Base-by-base conservation (phyloP, 371 early-diverging fungal genomes). In the Circinella minor region DNA sequence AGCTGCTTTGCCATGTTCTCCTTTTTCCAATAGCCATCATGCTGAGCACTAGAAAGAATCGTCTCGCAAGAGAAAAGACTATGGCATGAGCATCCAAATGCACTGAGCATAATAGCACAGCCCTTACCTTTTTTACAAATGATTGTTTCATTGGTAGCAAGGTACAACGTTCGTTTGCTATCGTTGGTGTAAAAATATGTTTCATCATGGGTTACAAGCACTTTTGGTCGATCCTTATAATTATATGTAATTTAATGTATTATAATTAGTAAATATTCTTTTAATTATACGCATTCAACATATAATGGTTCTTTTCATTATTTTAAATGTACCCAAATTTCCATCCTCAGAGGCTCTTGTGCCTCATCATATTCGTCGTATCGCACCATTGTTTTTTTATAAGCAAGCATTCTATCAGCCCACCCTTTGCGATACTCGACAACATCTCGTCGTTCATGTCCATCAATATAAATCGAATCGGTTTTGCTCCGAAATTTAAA, bases 131-230 rank as follows among this genome's bases (percentile, higher is more conserved):
- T 62, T 10, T 64, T 64, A 34, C 0, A 3, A 59, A 69, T 36
- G 17, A 36, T 18, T 1, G 7, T 36, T 55, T 66, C 55, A 1
- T 43, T 61, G 8, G 37, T 36, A 9, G 8, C 18, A 15, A 71
- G 14, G 62, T 66, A 71, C 0, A 61, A 8, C 0, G 46, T 34
- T 13, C 36, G 10, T 36, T 54, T 66, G 3, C 67, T 61, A 18
- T 71, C 71, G 0, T 66, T 71, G 3, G 62, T 17, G 18, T 71
- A 71, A 36, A 71, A 71, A 11, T 57, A 66, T 17, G 47, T 27
- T 18, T 67, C 67, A 46, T 71, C 66, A 55, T 71, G 57, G n/a
- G 69, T 69, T 3, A 55, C 69, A n/a, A 69, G 8, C 3, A 71
- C 66, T 9, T 60, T 59, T 63, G 61, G 47, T 3, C 11, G 15